Base-by-base conservation (phyloP, 805 yeast genomes). In the Saccharomyces jurei region DNA sequence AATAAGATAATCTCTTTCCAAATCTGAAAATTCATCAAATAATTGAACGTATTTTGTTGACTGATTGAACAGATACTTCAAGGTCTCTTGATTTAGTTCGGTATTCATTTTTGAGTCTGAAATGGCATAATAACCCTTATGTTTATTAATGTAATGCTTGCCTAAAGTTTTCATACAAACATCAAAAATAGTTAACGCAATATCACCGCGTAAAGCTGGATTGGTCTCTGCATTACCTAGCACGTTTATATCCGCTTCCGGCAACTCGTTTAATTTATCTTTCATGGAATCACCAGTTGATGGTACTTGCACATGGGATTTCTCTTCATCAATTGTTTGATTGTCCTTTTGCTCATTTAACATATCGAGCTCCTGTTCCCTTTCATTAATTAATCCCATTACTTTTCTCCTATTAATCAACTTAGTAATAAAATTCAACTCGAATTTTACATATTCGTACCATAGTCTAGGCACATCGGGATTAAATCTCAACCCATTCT, bases 401-500 rank as follows among this genome's bases (percentile, higher is more conserved):
- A 92, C 82, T 68, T 84, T 81, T 68, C 98, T 79, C 72, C 98
- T 81, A 6, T 89, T 84, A 50, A 91, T 75, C 56, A 94, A 77
- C 68, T 89, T 89, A 10, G 96, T 83, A 30, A 91, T 82, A 63
- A 90, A 92, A 26, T 87, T 81, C 62, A 92, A 78, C 71, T 95
- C 99, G 61, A 94, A 85, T 61, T 88, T 89, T 50, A 88, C 83
- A 70, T 94, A 94, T 58, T 86, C 87, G 41, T 83, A 70, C 97
- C 98, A 92, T 56, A 94, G 76, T 54, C 78, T 80, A 17, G 76
- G 69, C 8, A 84, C 80, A 51, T 87, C 91, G 2, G 86, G 79
- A 66, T 92, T 92, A 69, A 94, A 87, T 68, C 96, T 78, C 46
- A 94, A 75, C 31, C 86, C 96, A 60, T 87, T 81, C 70, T 91